These are phyloP conservation scores for Mrakia gelida DNA, from an alignment of 768 basidiomycete genomes.

Conservation along the genomic window DNA sequence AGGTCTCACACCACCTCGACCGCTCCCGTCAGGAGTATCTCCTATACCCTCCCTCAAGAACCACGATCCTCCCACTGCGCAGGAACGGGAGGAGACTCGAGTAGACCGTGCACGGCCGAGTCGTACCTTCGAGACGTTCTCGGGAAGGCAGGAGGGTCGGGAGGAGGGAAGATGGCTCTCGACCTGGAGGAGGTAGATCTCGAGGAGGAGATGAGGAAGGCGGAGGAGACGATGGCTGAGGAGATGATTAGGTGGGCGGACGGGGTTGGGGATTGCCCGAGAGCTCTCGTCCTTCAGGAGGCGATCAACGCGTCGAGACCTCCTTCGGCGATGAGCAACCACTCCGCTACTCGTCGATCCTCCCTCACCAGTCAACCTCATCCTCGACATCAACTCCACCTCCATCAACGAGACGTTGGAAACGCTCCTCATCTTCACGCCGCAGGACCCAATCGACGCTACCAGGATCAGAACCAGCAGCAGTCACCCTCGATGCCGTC, in stretches of 20 bases:
- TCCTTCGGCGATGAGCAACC: neutral
- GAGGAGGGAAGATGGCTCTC: neutral
- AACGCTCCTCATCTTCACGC: neutral
- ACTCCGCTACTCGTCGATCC: neutral
- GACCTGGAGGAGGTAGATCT: neutral
- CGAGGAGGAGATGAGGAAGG: slow-evolving; percentile 12
- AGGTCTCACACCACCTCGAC: neutral
- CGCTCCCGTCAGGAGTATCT: slow-evolving; percentile 3
- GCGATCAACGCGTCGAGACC: neutral
- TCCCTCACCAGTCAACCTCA: neutral
- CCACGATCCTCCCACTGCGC: neutral
- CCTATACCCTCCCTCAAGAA: slow-evolving; percentile 6
- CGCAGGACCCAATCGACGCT: neutral
- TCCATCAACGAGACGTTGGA: neutral
- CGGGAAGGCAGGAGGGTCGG: slow-evolving; percentile 9
- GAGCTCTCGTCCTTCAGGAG: neutral
- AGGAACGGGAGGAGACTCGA: neutral
- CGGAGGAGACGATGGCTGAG: neutral
- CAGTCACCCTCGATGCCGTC: neutral
- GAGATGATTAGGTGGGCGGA: slow-evolving; percentile 18
- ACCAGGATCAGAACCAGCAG: neutral
- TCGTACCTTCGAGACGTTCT: slow-evolving; percentile 9
- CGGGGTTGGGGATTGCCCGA: neutral
- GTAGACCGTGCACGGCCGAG: neutral
- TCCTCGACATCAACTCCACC: neutral